These are phyloP conservation scores for Magnolia kwangsiensis DNA, from an alignment of 164 flowering plant genomes.

Conservation along the genomic window DNA sequence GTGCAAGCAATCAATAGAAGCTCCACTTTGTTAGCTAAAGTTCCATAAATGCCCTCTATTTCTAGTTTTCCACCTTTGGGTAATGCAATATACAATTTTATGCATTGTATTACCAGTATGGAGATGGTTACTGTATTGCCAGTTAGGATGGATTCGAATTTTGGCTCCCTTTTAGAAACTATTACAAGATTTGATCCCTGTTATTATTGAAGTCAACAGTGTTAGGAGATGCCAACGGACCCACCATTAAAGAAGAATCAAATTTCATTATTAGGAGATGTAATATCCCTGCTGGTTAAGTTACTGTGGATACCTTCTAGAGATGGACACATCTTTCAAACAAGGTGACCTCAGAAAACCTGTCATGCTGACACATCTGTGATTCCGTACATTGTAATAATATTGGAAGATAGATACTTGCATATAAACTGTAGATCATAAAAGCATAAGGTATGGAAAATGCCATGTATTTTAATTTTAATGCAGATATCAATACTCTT, in stretches of 20 bases:
- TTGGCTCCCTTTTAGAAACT: too few species aligned
- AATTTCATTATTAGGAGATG: background rate
- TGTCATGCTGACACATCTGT: background rate
- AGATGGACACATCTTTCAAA: background rate
- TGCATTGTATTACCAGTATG: too few species aligned
- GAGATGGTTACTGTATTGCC: too few species aligned
- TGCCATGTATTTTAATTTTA: background rate
- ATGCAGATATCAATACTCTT: too few species aligned
- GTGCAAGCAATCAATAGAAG: background rate
- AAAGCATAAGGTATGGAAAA: background rate
- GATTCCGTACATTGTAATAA: background rate
- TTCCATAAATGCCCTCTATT: too few species aligned
- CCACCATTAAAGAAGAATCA: background rate
- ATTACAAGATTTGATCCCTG: too few species aligned
- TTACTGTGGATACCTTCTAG: background rate
- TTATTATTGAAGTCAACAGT: too few species aligned
- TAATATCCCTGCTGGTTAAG: background rate
- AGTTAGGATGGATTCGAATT: too few species aligned
- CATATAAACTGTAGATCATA: background rate
- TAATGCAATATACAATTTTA: too few species aligned
- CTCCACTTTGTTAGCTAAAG: background rate
- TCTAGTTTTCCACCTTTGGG: too few species aligned
- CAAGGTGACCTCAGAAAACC: background rate
- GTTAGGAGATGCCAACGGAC: background rate
- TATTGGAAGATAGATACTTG: constrained; percentile 1